These are phyloP conservation scores for Brassica nigra DNA, from an alignment of 345 rosid genomes.

Conservation along the genomic window DNA sequence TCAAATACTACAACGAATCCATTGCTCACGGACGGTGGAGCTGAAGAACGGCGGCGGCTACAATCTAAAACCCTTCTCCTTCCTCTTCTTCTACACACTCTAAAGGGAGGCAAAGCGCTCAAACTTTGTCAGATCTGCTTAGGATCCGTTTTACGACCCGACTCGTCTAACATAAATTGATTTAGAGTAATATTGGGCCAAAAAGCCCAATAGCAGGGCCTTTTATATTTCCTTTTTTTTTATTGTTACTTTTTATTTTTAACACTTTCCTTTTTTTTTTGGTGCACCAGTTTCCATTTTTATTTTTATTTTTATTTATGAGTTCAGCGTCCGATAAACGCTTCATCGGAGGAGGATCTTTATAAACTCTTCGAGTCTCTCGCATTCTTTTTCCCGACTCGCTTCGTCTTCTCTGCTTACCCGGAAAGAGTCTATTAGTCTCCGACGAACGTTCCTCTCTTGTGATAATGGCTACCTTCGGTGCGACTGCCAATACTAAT, in stretches of 20 bases:
- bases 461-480: conserved; percentile 60
- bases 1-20: neutral
- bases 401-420: conserved; percentile 2
- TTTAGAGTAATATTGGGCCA: too few relatives aligned
- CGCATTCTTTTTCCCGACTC: neutral
- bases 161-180: too few relatives aligned
- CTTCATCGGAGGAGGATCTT: neutral
- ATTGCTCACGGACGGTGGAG: neutral
- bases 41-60: neutral
- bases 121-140: conserved; percentile 1
- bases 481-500: conserved; percentile 57
- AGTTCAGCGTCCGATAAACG: conserved; percentile 28
- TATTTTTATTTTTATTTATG: too few relatives aligned
- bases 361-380: too few relatives aligned
- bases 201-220: too few relatives aligned
- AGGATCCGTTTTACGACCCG: too few relatives aligned
- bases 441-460: neutral
- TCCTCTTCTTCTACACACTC: neutral
- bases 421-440: conserved; percentile 3
- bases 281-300: too few relatives aligned
- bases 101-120: conserved; percentile 22
- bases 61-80: neutral
- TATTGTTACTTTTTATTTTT: too few relatives aligned
- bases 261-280: too few relatives aligned
- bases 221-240: too few relatives aligned